Evolutionary conservation across 495 filamentous ascomycete species (phyloP).

Genomic region (Aspergillus nidulans): DNA sequence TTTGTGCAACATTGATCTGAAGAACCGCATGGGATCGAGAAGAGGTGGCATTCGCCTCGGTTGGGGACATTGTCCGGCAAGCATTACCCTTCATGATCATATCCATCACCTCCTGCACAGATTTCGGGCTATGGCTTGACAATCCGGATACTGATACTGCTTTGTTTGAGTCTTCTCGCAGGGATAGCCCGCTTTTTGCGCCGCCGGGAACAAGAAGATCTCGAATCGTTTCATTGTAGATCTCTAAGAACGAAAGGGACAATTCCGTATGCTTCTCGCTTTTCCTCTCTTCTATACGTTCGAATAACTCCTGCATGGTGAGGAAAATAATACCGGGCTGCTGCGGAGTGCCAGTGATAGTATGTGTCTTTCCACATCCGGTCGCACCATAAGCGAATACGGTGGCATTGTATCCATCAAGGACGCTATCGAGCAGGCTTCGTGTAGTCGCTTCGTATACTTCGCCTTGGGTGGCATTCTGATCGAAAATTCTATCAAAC

Average conservation of each 20-base stretch:
- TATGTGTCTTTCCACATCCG: slow-evolving; percentile 97
- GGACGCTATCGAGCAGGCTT: slow-evolving; percentile 82
- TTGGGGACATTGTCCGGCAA: slow-evolving; percentile 91
- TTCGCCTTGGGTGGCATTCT: slow-evolving; percentile 87
- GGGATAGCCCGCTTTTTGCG: slow-evolving; percentile 82
- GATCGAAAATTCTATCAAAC: slow-evolving; percentile 96
- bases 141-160: slow-evolving; percentile 89
- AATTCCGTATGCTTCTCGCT: slow-evolving; percentile 86
- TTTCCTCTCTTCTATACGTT: slow-evolving; percentile 81
- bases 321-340: slow-evolving; percentile 97
- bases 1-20: slow-evolving; percentile 92
- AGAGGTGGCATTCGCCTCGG: slow-evolving; percentile 95
- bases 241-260: slow-evolving; percentile 93
- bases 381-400: slow-evolving; percentile 99
- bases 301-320: slow-evolving; percentile 97
- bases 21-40: slow-evolving; percentile 98
- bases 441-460: slow-evolving; percentile 95
- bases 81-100: slow-evolving; percentile 97
- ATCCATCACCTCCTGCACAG: slow-evolving; percentile 95
- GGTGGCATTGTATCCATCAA: slow-evolving; percentile 98
- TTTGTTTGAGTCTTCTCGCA: slow-evolving; percentile 92
- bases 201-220: slow-evolving; percentile 85
- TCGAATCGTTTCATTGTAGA: slow-evolving; percentile 98
- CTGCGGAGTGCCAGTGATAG: slow-evolving; percentile 90
- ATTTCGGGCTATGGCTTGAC: slow-evolving; percentile 83